Conservation (phyloP, 495 filamentous ascomycete genomes). For the Aspergillus sclerotiicarbonarius region DNA sequence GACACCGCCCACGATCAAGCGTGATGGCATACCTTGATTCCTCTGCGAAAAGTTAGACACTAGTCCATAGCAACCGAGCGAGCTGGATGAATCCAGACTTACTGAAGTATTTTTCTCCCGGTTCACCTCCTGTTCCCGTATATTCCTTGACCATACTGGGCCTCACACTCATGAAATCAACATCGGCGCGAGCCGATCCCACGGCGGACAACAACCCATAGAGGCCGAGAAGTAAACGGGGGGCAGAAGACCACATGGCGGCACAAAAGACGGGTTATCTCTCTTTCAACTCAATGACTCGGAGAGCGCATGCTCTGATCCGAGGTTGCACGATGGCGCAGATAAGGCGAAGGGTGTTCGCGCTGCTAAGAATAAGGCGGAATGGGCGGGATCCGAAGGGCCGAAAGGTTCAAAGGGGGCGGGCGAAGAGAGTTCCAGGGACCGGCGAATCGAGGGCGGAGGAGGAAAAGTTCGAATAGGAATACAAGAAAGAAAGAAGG, state of each 20-base stretch:
- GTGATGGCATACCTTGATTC: slow-evolving; percentile 52
- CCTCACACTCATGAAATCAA: slow-evolving; percentile 45
- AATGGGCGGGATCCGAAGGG: background rate
- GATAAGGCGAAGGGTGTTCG: slow-evolving; percentile 2
- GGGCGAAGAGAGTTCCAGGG: background rate
- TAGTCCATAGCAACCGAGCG: background rate
- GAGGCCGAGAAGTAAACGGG: slow-evolving; percentile 20
- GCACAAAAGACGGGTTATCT: background rate
- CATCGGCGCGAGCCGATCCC: slow-evolving; percentile 19
- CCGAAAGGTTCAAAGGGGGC: background rate
- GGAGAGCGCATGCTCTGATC: slow-evolving; percentile 1
- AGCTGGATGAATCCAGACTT: slow-evolving; percentile 26
- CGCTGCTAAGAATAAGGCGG: background rate
- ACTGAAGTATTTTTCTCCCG: slow-evolving; percentile 58
- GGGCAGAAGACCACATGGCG: slow-evolving; percentile 17
- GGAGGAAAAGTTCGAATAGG: background rate
- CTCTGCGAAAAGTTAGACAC: slow-evolving; percentile 33
- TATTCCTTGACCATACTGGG: slow-evolving; percentile 45
- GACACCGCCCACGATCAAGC: too few species aligned
- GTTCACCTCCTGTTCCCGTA: slow-evolving; percentile 44
- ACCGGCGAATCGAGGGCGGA: background rate
- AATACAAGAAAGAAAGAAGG: slow-evolving; percentile 1
- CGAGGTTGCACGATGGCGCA: background rate
- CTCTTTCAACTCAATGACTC: slow-evolving; percentile 1
- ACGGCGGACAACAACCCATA: slow-evolving; percentile 20